Base-by-base conservation (phyloP, 2,329 filamentous ascomycete genomes). In the Fusarium proliferatum region DNA sequence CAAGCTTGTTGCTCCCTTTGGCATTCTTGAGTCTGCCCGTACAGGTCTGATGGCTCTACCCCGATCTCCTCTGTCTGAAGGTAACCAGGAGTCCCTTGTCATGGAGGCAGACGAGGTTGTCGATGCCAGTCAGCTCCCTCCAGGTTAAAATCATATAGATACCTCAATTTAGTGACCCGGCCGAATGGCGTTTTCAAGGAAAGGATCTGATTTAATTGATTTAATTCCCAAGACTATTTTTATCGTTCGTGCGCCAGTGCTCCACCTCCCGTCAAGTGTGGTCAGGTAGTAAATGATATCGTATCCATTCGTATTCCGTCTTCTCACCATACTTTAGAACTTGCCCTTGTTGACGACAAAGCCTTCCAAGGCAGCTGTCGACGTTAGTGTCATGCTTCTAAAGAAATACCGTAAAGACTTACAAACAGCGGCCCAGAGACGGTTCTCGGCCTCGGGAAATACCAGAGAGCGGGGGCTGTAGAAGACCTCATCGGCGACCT, bases 31-130 rank as follows among this genome's bases (percentile, higher is more conserved):
- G 86, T 98, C 95, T 57, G 95, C 96, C 58, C 91, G 96, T 70
- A 98, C 96, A 65, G 96, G 96, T 82, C 88, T 99, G 67, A 99
- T 98, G 96, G 96, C 96, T 53, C 88, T 99, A 75, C 96, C 96
- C 65, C 93, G 96, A 76, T 97, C 96, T 41, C 96, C 96, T 43
- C 90, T 99, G 52, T 90, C 93, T 71, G 92, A 90, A 66, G 88
- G 90, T 30, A 89, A 89, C 61, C 94, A 96, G 73, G 90, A 94
- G 68, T 82, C 89, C 26, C 81, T 91, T 16, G 88, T 86, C 38
- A 97, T 96, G 87, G 96, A 98, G 67, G 94, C 96, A 12, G 93
- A 96, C 77, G 96, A 99, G 76, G 90, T 98, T 81, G 96, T 99
- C 60, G 96, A 99, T 83, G 93, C 92, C 75, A 97, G 95, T 89